Evolutionary conservation across 805 yeast species (phyloP), one percentile per base, ranked within the genome.

Genomic region (Blastobotrys mokoenaii): DNA sequence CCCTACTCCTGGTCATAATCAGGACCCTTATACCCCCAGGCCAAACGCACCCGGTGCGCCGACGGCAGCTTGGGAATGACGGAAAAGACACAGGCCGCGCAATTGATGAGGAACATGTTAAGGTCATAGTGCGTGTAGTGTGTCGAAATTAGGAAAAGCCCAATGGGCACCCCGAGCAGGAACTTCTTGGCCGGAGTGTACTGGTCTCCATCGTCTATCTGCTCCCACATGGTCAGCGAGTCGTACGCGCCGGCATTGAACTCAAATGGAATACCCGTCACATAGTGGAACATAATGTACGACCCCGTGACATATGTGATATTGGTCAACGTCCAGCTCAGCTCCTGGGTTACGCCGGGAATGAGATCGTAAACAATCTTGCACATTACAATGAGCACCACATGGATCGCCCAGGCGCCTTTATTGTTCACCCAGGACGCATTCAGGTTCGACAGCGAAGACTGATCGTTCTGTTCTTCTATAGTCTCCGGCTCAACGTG

Each of bases 151-250:
- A 90, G 71, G 57, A 90, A 90, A 58, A 93, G 71, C 6, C 79
- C 80, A 51, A 93, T 84, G 22, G 98, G 98, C n/a, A 93, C 96
- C 41, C 85, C 80, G 68, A 90, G 76, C 53, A 90, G 70, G 60
- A 88, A 90, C 66, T 90, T 90, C 71, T 93, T 89, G 33, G 96
- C 81, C 10, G 98, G 98, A 0, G 98, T 93, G 63, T 89, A 90
- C 64, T 88, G 95, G 60, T 88, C 97, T 48, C 97, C 98, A 58
- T 89, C 80, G 63, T 85, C 94, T 48, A 83, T 82, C 66, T 90
- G 98, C 66, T 90, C 98, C 98, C 98, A 90, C 97, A 90, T 87
- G 17, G 96, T 93, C 54, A 90, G 72, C 59, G 86, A 82, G 62
- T 90, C 98, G 65, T 84, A 93, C 0, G 97, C 97, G 37, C 98